A percentile compares a stretch with the other conserved stretches of the same genome.
Conservation (phyloP, 768 basidiomycete species). For the Tremella yokohamensis region DNA sequence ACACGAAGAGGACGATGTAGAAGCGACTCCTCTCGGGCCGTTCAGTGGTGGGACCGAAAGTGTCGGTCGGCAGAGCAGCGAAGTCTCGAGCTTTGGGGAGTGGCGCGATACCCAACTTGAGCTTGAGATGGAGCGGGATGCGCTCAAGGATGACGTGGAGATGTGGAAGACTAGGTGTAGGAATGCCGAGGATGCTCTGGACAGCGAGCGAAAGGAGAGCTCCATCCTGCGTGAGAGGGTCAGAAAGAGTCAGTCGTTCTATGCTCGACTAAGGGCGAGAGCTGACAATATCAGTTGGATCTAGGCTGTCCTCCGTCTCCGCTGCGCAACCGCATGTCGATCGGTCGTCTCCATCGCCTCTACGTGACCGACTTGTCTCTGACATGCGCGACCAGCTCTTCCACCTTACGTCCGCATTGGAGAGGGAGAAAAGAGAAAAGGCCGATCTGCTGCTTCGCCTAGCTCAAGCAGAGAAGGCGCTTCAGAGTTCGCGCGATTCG, state of each 20-base stretch:
- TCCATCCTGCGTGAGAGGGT: slow-evolving; percentile 73
- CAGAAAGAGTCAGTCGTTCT: slow-evolving; percentile 43
- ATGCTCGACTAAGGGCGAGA: neutral
- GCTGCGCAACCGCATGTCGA: neutral
- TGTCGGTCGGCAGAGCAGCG: slow-evolving; percentile 8
- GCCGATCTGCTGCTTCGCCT: slow-evolving; percentile 5
- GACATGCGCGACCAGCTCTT: slow-evolving; percentile 51
- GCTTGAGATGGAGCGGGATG: slow-evolving; percentile 76
- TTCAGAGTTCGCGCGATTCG: neutral
- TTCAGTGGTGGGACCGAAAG: neutral
- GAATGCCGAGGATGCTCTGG: slow-evolving; percentile 69
- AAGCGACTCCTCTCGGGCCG: slow-evolving; percentile 9
- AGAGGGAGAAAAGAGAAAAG: slow-evolving; percentile 46
- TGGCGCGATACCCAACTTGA: slow-evolving; percentile 32
- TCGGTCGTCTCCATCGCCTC: neutral
- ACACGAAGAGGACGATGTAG: slow-evolving; percentile 2
- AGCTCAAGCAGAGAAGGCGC: neutral
- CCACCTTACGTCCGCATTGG: slow-evolving; percentile 52
- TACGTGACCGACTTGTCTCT: neutral
- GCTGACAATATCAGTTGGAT: slow-evolving; percentile 30
- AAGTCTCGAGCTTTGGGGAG: neutral
- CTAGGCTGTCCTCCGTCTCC: slow-evolving; percentile 34
- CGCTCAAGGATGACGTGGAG: slow-evolving; percentile 79
- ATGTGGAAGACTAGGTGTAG: slow-evolving; percentile 76
- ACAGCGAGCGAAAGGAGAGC: slow-evolving; percentile 67